These are phyloP conservation scores for Acer saccharum DNA, from an alignment of 345 rosid genomes.

Conservation along the genomic window DNA sequence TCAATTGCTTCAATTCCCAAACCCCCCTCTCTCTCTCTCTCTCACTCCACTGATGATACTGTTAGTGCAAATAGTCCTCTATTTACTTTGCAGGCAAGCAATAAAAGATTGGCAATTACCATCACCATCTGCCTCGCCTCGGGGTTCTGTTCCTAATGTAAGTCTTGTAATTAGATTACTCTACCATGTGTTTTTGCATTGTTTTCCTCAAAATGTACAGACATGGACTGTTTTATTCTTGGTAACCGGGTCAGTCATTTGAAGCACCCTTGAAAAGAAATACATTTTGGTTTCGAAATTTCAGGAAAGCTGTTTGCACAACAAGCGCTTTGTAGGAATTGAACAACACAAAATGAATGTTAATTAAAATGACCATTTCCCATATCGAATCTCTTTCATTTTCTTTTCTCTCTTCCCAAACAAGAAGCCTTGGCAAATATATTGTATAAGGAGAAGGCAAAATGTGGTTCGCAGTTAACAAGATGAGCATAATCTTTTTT, in stretches of 20 bases:
- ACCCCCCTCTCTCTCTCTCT: constrained; percentile 48
- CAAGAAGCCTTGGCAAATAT: constrained; percentile 43
- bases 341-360: not conserved
- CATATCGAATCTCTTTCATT: not conserved
- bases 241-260: constrained; percentile 47
- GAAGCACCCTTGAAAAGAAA: constrained; percentile 25
- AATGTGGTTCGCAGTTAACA: constrained; percentile 25
- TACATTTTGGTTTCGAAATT: constrained; percentile 21
- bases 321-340: no score
- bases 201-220: constrained; percentile 67
- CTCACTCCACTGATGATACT: constrained; percentile 16
- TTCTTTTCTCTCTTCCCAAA: constrained; percentile 25
- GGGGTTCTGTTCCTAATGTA: constrained; percentile 61
- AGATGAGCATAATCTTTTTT: constrained; percentile 24
- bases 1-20: constrained; percentile 67
- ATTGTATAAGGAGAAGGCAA: constrained; percentile 26
- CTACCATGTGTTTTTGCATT: constrained; percentile 75
- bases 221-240: constrained; percentile 47
- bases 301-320: constrained; percentile 14
- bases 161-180: constrained; percentile 20
- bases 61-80: constrained; percentile 11
- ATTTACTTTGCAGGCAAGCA: constrained; percentile 53
- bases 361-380: not conserved
- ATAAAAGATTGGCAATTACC: constrained; percentile 41
- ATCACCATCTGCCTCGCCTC: constrained; percentile 47